Conservation (phyloP, 1,284 basidiomycete species). For the Meira miltonrushii region DNA sequence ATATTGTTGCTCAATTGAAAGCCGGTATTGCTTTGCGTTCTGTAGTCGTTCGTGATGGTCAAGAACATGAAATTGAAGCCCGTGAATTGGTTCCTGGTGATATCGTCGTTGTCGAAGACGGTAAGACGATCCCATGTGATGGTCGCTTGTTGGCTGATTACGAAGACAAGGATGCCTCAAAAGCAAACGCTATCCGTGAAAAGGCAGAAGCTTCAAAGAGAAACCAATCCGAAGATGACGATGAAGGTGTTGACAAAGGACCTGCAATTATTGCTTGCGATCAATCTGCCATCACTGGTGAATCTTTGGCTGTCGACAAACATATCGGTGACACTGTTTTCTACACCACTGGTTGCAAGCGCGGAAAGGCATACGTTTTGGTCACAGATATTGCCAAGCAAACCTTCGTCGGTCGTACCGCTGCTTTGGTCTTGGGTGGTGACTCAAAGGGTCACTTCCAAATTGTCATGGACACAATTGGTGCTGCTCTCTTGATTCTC, state of each 20-base stretch:
- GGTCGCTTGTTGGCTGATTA: slow-evolving; percentile 58
- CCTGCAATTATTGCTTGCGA: slow-evolving; percentile 58
- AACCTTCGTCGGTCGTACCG: slow-evolving; percentile 58
- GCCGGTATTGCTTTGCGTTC: slow-evolving; percentile 59
- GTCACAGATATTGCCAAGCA: slow-evolving; percentile 58
- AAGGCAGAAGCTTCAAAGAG: slow-evolving; percentile 44
- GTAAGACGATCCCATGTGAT: slow-evolving; percentile 59
- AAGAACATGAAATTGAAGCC: slow-evolving; percentile 59
- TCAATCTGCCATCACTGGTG: slow-evolving; percentile 60
- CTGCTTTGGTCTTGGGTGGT: slow-evolving; percentile 55
- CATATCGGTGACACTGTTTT: slow-evolving; percentile 58
- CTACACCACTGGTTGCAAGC: slow-evolving; percentile 57
- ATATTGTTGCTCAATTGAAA: slow-evolving; percentile 60
- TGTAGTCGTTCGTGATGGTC: slow-evolving; percentile 55
- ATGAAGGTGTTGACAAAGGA: slow-evolving; percentile 56
- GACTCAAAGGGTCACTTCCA: slow-evolving; percentile 57
- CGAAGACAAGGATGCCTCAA: slow-evolving; percentile 51
- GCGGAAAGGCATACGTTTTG: slow-evolving; percentile 58
- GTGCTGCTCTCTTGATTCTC: slow-evolving; percentile 58
- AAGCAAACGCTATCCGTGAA: slow-evolving; percentile 47
- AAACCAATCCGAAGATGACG: slow-evolving; percentile 49
- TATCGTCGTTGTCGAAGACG: slow-evolving; percentile 57
- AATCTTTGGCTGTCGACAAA: slow-evolving; percentile 61
- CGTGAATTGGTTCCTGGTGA: slow-evolving; percentile 61
- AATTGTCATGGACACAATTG: slow-evolving; percentile 58